These are phyloP conservation scores for Nidula niveotomentosa DNA, from an alignment of 1,284 basidiomycete genomes.

Conservation along the genomic window DNA sequence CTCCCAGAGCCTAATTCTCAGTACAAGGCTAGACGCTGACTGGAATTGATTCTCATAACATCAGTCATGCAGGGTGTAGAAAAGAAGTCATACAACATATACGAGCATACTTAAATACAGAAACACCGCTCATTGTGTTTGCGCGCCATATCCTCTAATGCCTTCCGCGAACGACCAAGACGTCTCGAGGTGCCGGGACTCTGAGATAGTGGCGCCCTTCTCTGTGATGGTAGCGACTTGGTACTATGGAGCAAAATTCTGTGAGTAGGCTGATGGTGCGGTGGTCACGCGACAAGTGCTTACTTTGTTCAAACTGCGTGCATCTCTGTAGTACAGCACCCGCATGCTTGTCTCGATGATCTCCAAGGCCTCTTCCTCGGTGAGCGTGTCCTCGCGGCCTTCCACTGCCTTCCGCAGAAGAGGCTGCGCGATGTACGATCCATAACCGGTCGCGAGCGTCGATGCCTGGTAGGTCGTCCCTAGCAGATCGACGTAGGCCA, in stretches of 20 bases:
- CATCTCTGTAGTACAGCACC: slow-evolving; percentile 97
- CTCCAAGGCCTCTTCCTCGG: slow-evolving; percentile 77
- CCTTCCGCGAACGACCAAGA: slow-evolving; percentile 93
- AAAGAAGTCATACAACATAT: too few relatives aligned
- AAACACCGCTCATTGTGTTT: slow-evolving; percentile 35
- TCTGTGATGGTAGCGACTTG: slow-evolving; percentile 92
- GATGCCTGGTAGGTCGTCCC: slow-evolving; percentile 95
- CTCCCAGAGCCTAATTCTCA: too few relatives aligned
- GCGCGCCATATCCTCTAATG: slow-evolving; percentile 82
- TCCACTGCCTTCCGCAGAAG: slow-evolving; percentile 91
- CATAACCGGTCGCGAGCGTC: slow-evolving; percentile 97
- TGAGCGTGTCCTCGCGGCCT: slow-evolving; percentile 73
- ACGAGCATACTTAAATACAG: background rate
- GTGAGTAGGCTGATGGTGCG: background rate
- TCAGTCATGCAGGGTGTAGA: too few relatives aligned
- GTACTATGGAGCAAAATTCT: slow-evolving; percentile 54
- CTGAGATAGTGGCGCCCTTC: slow-evolving; percentile 79
- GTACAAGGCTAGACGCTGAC: too few relatives aligned
- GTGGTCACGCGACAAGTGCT: slow-evolving; percentile 15
- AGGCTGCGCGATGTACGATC: slow-evolving; percentile 93
- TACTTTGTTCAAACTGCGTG: slow-evolving; percentile 95
- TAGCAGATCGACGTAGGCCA: slow-evolving; percentile 95
- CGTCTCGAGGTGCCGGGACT: slow-evolving; percentile 77
- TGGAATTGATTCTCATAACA: too few relatives aligned
- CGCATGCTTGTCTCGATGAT: slow-evolving; percentile 90